A percentile compares a stretch with the other conserved stretches of the same genome.
Conservation (phyloP, 192 early-diverging fungal species). For the Backusella parvicylindrica region DNA sequence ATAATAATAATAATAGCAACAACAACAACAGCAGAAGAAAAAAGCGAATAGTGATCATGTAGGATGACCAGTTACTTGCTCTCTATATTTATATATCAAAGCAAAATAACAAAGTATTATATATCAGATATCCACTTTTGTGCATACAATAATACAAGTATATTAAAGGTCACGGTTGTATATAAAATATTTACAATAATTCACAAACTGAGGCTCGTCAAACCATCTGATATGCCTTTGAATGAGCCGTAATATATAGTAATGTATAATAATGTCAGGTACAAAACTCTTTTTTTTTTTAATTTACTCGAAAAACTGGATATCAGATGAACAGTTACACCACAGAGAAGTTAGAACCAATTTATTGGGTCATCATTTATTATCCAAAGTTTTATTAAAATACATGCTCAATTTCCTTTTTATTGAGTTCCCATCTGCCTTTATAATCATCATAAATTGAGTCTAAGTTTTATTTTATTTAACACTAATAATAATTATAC, state of each 20-base stretch:
- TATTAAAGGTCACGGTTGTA: background rate
- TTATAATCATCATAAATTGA: background rate
- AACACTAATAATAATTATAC: background rate
- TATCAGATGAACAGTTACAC: background rate
- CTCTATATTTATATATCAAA: background rate
- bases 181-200: background rate
- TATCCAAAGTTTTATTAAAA: background rate
- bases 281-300: background rate
- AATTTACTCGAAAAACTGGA: background rate
- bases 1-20: background rate
- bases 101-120: background rate
- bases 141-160: background rate
- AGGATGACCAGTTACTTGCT: background rate
- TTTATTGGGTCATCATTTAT: background rate
- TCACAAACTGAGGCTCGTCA: background rate
- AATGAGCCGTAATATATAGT: background rate
- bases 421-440: background rate
- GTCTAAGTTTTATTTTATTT: background rate
- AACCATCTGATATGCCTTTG: constrained; percentile 1
- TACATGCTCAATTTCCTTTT: constrained; percentile 1
- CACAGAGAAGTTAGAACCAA: background rate
- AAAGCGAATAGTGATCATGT: background rate
- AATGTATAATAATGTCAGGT: background rate
- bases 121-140: background rate
- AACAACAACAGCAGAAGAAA: background rate